phyloP scores from a whole-genome alignment of 352 stramenopile genomes.

The Globisporangium alternatum region DNA sequence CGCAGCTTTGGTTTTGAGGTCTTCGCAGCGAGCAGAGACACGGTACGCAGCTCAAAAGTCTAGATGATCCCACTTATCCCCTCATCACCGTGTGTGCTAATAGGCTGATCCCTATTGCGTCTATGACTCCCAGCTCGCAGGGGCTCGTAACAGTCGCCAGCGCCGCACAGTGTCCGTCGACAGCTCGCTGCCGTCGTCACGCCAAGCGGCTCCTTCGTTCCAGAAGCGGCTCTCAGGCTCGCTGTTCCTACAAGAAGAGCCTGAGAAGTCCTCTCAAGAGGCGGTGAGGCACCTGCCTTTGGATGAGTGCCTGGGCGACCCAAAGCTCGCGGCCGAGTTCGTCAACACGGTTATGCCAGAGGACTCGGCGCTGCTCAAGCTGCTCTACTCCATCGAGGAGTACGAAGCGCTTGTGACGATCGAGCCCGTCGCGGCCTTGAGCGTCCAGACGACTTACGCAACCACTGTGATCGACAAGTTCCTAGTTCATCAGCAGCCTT shows the following conservation, averaged over 20 bases:
- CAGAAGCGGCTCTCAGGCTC: not conserved
- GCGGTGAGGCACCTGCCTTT: slow-evolving; percentile 17
- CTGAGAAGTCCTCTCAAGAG: not conserved
- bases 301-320: slow-evolving; percentile 39
- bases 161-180: not conserved
- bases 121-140: no score
- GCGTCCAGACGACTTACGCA: slow-evolving; percentile 26
- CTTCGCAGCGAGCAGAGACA: slow-evolving; percentile 17
- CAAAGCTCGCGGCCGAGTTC: slow-evolving; percentile 44
- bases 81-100: not conserved
- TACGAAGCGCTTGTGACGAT: slow-evolving; percentile 35
- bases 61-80: not conserved
- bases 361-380: slow-evolving; percentile 31
- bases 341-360: slow-evolving; percentile 31
- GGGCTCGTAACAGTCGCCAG: not conserved
- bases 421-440: slow-evolving; percentile 14
- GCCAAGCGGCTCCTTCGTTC: not conserved
- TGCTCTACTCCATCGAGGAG: slow-evolving; percentile 44
- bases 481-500: slow-evolving; percentile 2
- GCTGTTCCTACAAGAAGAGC: not conserved
- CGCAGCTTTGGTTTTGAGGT: slow-evolving; percentile 28
- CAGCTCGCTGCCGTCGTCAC: not conserved
- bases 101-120: no score
- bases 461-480: slow-evolving; percentile 33
- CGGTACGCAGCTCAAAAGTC: not conserved